phyloP scores from a whole-genome alignment of 192 early-diverging fungal genomes.

The Polychytrium aggregatum region DNA sequence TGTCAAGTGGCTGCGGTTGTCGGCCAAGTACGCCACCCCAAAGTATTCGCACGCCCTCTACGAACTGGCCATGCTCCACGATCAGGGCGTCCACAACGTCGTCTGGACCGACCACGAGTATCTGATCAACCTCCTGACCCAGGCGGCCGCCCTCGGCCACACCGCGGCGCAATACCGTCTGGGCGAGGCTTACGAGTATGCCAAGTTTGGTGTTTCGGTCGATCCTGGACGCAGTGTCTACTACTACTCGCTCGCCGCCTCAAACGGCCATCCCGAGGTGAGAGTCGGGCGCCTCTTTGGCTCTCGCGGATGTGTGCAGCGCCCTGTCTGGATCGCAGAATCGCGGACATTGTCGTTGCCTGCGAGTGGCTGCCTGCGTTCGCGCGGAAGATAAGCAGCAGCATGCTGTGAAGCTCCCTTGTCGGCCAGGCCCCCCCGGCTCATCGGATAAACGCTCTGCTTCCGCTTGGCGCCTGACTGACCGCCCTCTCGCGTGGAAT shows the following conservation, averaged over 20 bases:
- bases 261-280: constrained; percentile 52
- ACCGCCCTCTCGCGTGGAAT: neutral
- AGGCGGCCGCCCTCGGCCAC: constrained; percentile 64
- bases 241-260: constrained; percentile 74
- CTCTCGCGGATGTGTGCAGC: neutral
- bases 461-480: neutral
- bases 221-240: constrained; percentile 58
- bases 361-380: too few species aligned
- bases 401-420: too few species aligned
- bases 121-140: constrained; percentile 59
- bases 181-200: constrained; percentile 71
- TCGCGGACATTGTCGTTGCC: neutral
- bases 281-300: neutral
- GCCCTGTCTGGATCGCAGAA: neutral
- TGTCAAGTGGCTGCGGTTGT: constrained; percentile 69
- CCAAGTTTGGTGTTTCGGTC: constrained; percentile 50
- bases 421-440: too few species aligned
- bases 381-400: too few species aligned
- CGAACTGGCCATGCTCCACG: constrained; percentile 68
- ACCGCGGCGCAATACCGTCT: constrained; percentile 64
- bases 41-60: constrained; percentile 64
- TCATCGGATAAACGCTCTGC: too few species aligned
- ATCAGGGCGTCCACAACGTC: constrained; percentile 55
- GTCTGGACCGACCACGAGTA: constrained; percentile 65
- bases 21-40: constrained; percentile 57